Base-by-base conservation (phyloP, 2,329 filamentous ascomycete genomes). In the Paraphoma sp. region DNA sequence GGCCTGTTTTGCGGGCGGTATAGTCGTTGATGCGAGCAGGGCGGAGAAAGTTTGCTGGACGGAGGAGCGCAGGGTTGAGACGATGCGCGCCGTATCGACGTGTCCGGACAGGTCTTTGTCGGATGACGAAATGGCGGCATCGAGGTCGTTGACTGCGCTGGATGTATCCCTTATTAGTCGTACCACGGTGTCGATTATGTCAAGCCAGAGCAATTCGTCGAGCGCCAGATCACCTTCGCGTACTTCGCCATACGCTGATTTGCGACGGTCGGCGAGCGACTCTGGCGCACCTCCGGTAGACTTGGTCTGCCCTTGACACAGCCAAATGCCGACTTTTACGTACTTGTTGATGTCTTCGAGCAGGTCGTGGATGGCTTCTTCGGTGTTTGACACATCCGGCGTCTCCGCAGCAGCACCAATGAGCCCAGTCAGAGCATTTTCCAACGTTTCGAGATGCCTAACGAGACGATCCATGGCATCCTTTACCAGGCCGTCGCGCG, bases 41-140 rank as follows among this genome's bases (percentile, higher is more conserved):
- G 93, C 89, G 3, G 92, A 96, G 72, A 99, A 98, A 1, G 90
- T 90, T 67, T 93, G 89, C 72, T 99, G 95, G 6, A 98, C 93
- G 23, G 94, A 84, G 2, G 86, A 87, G 2, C 93, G 90, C 23
- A 97, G 83, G 10, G 89, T 84, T 0, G 83, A 80, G 31, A 89
- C 81, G 16, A 95, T 81, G 73, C 85, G 87, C 51, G 86, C 81
- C 1, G 82, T 81, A 58, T 90, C 86, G 31, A 87, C 65, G 10
- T 63, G 40, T 16, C n/a, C 40, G 33, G 14, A 36, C 23, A 50
- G 57, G n/a, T 33, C 43, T 2, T 53, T 40, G 8, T 63, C 66
- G 42, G 72, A 55, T 29, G 62, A 63, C 16, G 73, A 67, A 23
- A 79, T 57, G 6, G 54, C 47, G 4, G 50, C 42, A 29, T 78